Percentiles rank a stretch among this genome's conserved stretches.
Conservation (phyloP, 768 basidiomycete species). For the Peribolospora kevripleyi region DNA sequence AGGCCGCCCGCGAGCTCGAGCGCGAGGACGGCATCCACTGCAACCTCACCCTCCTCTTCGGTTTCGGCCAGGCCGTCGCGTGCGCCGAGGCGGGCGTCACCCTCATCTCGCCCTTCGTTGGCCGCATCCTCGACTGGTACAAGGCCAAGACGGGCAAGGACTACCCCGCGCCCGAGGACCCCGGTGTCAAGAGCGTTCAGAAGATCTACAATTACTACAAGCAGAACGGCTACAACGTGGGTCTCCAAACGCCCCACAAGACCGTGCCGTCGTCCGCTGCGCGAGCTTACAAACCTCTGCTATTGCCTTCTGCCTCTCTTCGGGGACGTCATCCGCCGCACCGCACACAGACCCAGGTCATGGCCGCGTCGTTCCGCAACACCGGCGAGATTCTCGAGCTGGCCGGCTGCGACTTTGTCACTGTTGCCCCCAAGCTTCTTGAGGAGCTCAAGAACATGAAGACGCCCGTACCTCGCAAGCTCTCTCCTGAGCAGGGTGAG, state of each 20-base stretch:
- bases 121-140: conserved; percentile 85
- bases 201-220: conserved; percentile 96
- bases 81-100: conserved; percentile 97
- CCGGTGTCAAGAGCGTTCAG: conserved; percentile 84
- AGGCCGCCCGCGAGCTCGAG: conserved; percentile 91
- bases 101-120: conserved; percentile 97
- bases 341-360: conserved; percentile 28
- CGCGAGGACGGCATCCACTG: conserved; percentile 81
- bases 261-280: conserved; percentile 32
- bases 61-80: conserved; percentile 93
- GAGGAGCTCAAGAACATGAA: conserved; percentile 74
- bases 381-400: conserved; percentile 77
- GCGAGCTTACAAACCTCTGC: too few relatives aligned
- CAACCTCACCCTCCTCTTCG: conserved; percentile 96
- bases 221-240: conserved; percentile 52
- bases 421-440: conserved; percentile 70
- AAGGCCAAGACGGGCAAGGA: conserved; percentile 57
- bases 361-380: conserved; percentile 99
- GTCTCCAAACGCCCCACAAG: conserved; percentile 20
- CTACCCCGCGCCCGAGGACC: conserved; percentile 79
- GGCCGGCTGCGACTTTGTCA: conserved; percentile 92
- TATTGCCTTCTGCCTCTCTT: too few relatives aligned
- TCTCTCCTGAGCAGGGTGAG: conserved; percentile 40
- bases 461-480: conserved; percentile 56
- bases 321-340: too few relatives aligned